Evolutionary conservation across 441 rosid species (phyloP), one percentile per base, ranked within the genome.

Genomic region (Euphorbia celastroides): DNA sequence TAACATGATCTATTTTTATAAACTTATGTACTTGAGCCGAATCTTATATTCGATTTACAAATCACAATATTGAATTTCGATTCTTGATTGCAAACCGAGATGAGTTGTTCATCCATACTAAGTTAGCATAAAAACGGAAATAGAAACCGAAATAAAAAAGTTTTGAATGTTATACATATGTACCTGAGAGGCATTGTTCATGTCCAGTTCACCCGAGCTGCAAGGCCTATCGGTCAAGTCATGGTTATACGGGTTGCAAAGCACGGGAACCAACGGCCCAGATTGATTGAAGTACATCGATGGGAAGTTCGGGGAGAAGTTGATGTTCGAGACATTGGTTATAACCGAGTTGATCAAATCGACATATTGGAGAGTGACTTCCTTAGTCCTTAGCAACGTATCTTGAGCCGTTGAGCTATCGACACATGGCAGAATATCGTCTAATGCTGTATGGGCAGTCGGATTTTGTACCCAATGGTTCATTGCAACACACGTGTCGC

Each of bases 401-500:
- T 88, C 93, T 44, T 87, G 91, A 31, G 96, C 83, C 1, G 94
- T 94, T 22, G 84, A 79, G n/a, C 73, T 83, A 75, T 94, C 96
- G n/a, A 92, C 83, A 57, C 99, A 92, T 17, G 99, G 96, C 64
- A 94, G 79, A 51, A 94, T 84, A 61, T 87, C 86, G 23, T 94
- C 99, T 46, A 94, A 68, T 36, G 97, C 91, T 17, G 99, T 89
- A 67, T 89, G 89, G 25, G 92, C 86, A 50, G 85, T 46, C 0
- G 99, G 98, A 69, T 82, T 84, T 73, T 92, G 86, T 41, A 86
- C 86, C 96, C 96, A 94, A 68, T 92, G 88, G 23, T 81, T 75
- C 91, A 92, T 88, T 3, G 98, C 96, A 19, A 80, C 83, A 68
- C 99, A 94, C 25, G 97, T 88, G 70, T 94, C 99, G 67, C 75